Base-by-base conservation (phyloP, 192 early-diverging fungal species). In the Mortierella alpina region DNA sequence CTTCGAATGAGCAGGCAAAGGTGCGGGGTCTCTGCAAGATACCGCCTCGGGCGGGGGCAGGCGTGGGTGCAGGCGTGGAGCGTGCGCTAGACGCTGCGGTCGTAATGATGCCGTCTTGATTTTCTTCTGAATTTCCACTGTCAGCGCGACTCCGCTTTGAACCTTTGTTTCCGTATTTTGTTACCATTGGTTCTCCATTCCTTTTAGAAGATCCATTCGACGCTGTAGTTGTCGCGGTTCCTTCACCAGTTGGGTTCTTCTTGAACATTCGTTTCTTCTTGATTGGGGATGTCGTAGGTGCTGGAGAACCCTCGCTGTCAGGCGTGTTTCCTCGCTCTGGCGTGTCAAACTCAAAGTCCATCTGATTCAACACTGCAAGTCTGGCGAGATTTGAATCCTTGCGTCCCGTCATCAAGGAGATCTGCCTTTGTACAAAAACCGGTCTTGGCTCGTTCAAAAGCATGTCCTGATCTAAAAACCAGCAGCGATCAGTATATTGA, bases 301-400 rank as follows among this genome's bases (percentile, higher is more conserved):
- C 77, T 44, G 77, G 77, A 17, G 77, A 80, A 13, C 65, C 53
- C 12, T 80, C 77, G 7, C 68, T 70, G 17, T 80, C 77, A 15
- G 77, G 77, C 0, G 77, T 80, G 12, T 66, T 80, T 6, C 77
- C 77, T 49, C 77, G 70, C n/a, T 80, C 77, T n/a, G 77, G 77
- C 7, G 77, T 72, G 4, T 71, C 63, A 31, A 57, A 47, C 22
- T 65, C 65, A 31, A 67, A 42, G 17, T 51, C 31, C 6, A 50
- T 54, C 31, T 76, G 74, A 20, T 52, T 69, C 39, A 80, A 52
- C 17, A 72, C 77, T 46, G 77, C 77, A 10, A 72, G 20, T 17
- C 76, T 56, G 6, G 76, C 76, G 1, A 79, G 70, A 31, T 70
- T 70, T 1, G 75, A 70, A 18, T 58, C 61, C 40, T 57, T 61